These are phyloP conservation scores for Cryptococcus depauperatus DNA, from an alignment of 1,284 basidiomycete genomes.

Conservation along the genomic window DNA sequence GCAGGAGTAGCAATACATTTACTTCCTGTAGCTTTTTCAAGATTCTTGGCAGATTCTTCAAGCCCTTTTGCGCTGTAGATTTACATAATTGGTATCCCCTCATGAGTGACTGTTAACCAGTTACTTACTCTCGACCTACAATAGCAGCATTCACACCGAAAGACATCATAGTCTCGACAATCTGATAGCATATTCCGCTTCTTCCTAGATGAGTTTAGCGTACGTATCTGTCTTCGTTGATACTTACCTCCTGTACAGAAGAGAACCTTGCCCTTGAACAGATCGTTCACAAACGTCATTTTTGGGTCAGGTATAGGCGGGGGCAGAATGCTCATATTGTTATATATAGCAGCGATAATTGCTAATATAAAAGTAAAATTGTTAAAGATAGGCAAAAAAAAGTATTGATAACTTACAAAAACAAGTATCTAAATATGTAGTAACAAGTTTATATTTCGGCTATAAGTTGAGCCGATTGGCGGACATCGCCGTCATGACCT, in stretches of 20 bases:
- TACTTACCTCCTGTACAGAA: conserved; percentile 76
- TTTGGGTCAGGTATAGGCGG: background rate
- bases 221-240: background rate
- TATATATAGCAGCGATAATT: too few relatives aligned
- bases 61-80: conserved; percentile 63
- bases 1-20: conserved; percentile 66
- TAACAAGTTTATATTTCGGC: too few relatives aligned
- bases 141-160: conserved; percentile 78
- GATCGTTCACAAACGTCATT: conserved; percentile 60
- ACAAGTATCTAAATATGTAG: too few relatives aligned
- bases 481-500: too few relatives aligned
- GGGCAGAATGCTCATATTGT: background rate
- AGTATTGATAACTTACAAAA: too few relatives aligned
- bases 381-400: too few relatives aligned
- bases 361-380: too few relatives aligned
- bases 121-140: conserved; percentile 69
- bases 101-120: background rate
- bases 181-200: conserved; percentile 83
- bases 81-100: background rate
- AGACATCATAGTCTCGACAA: conserved; percentile 77
- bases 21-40: conserved; percentile 61
- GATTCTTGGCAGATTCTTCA: conserved; percentile 59
- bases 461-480: too few relatives aligned
- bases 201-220: conserved; percentile 36
- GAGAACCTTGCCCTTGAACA: conserved; percentile 87